Evolutionary conservation across 768 basidiomycete species (phyloP).

Genomic region (Mycena vitilis): DNA sequence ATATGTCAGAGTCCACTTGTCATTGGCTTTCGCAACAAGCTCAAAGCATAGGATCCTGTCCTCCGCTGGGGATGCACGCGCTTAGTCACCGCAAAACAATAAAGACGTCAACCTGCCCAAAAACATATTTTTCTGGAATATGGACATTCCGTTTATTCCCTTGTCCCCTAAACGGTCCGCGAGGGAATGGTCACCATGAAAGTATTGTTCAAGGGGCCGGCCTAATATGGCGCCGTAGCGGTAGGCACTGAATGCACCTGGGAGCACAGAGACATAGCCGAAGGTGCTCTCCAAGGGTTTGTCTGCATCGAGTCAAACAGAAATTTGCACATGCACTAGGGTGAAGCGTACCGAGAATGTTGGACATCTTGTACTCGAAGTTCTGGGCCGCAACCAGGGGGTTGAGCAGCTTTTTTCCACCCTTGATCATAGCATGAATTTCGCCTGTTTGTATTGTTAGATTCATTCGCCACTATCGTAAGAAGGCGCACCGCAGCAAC

Average conservation of each 20-base stretch:
- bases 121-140: constrained; percentile 95
- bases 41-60: constrained; percentile 87
- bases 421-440: constrained; percentile 96
- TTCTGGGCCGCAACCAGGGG: constrained; percentile 95
- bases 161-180: constrained; percentile 92
- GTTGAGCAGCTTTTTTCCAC: constrained; percentile 90
- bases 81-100: not conserved
- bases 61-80: constrained; percentile 59
- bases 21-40: constrained; percentile 76
- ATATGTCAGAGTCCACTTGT: constrained; percentile 79
- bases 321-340: not conserved
- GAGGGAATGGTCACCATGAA: constrained; percentile 88
- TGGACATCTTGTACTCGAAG: constrained; percentile 98
- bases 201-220: constrained; percentile 85
- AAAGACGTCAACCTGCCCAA: constrained; percentile 39
- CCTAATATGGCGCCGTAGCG: constrained; percentile 91
- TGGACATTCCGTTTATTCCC: constrained; percentile 96
- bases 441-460: constrained; percentile 55
- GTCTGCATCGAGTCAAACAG: constrained; percentile 55
- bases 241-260: constrained; percentile 97
- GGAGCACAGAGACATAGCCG: constrained; percentile 94
- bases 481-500: constrained; percentile 75
- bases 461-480: not conserved
- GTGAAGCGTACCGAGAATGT: constrained; percentile 77
- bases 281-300: constrained; percentile 96